A percentile compares a stretch with the other conserved stretches of the same genome.
phyloP scores from a whole-genome alignment of 352 stramenopile genomes.

The Globisporangium recalcitrans region DNA sequence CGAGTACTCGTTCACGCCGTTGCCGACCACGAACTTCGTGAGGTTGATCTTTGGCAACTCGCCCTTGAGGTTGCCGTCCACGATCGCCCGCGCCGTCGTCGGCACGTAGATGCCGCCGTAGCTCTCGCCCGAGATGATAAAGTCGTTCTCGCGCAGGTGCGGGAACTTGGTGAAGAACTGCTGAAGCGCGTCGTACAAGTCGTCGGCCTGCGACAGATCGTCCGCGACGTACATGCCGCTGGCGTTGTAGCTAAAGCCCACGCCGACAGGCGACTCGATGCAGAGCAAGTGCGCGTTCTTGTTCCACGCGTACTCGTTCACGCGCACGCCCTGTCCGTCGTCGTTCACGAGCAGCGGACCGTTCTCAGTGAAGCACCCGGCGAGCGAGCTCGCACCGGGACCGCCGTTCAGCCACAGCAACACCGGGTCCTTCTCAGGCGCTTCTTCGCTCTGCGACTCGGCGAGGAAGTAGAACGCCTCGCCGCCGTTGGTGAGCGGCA shows the following conservation, averaged over 20 bases:
- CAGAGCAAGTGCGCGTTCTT: conserved; percentile 63
- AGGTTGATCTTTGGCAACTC: conserved; percentile 38
- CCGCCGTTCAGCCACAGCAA: conserved; percentile 98
- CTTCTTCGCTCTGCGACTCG: conserved; percentile 91
- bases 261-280: conserved; percentile 58
- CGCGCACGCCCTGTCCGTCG: conserved; percentile 76
- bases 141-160: conserved; percentile 34
- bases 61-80: conserved; percentile 29
- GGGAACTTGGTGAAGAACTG: conserved; percentile 54
- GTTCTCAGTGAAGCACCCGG: conserved; percentile 94
- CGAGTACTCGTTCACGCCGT: conserved; percentile 43
- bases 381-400: conserved; percentile 90
- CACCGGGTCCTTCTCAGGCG: conserved; percentile 86
- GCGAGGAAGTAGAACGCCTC: conserved; percentile 90
- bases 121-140: conserved; percentile 66
- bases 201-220: conserved; percentile 53
- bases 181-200: conserved; percentile 70
- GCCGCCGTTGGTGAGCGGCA: conserved; percentile 15
- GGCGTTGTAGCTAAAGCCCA: conserved; percentile 61
- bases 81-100: conserved; percentile 43
- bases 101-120: conserved; percentile 70
- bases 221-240: conserved; percentile 33
- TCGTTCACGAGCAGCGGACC: conserved; percentile 93
- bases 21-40: conserved; percentile 63
- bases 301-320: conserved; percentile 65